A percentile compares a stretch with the other conserved stretches of the same genome.
Evolutionary conservation across 345 rosid species (phyloP).

Genomic region (Tarenaya hassleriana): DNA sequence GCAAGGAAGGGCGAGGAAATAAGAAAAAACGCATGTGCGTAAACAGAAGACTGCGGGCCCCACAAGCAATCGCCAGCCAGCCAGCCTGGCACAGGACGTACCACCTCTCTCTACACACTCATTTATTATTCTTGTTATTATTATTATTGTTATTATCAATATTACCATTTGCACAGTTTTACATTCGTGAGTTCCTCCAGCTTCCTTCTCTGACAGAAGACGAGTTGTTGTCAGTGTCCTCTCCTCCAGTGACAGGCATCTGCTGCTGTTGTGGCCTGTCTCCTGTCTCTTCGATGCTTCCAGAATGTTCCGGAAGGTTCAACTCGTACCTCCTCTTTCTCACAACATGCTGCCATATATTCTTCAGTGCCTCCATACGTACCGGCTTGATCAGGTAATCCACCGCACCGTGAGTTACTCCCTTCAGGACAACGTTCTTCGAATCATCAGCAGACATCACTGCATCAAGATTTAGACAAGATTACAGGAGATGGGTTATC

Average conservation of each 20-base stretch:
- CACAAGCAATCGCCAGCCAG: no score
- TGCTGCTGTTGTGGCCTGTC: constrained; percentile 40
- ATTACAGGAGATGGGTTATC: no score
- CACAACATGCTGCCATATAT: constrained; percentile 86
- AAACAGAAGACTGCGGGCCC: no score
- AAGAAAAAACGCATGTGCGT: no score
- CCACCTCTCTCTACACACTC: no score
- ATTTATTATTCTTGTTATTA: no score
- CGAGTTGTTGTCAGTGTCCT: constrained; percentile 40
- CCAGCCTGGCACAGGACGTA: no score
- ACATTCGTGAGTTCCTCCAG: constrained; percentile 38
- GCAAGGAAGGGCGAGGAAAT: no score
- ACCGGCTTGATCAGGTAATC: constrained; percentile 80
- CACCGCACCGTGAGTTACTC: constrained; percentile 82
- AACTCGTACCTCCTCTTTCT: constrained; percentile 51
- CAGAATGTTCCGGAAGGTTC: constrained; percentile 53
- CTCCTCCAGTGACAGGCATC: constrained; percentile 26
- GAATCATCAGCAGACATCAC: constrained; percentile 96
- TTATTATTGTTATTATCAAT: no score
- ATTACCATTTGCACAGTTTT: no score
- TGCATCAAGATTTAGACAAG: constrained; percentile 18
- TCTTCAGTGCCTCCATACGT: constrained; percentile 66
- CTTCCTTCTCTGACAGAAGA: constrained; percentile 62
- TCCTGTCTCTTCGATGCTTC: constrained; percentile 37
- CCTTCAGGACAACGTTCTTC: constrained; percentile 55